Evolutionary conservation across 2,329 filamentous ascomycete genomes (phyloP), one percentile per base, ranked within the genome.

Genomic region (Talaromyces amestolkiae): DNA sequence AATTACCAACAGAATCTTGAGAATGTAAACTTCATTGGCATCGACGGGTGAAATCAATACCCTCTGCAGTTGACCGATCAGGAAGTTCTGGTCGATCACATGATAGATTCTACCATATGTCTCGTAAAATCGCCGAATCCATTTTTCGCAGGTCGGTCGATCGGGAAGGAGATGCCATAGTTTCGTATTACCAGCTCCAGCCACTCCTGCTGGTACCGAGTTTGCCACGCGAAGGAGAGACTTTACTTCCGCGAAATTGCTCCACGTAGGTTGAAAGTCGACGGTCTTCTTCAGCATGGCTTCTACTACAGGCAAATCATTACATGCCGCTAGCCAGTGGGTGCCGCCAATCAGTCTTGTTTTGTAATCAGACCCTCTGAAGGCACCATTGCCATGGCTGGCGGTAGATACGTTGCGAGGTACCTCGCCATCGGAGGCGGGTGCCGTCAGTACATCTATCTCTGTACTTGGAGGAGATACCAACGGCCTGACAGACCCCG

Each of bases 71-170:
- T 58, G 22, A 22, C 11, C 31, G 31, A 58, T 37, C 27, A 58
- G 31, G 53, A 35, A 39, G 31, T 37, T 58, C 31, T 58, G 53
- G 31, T 58, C 53, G 35, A 58, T 22, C 31, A 58, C 53, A 22
- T 58, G 31, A 31, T 58, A 58, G 9, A 58, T 37, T 58, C 53
- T 35, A 58, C 35, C 53, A 58, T 58, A 58, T 15, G 53, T 58
- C 53, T 58, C 31, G 37, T 31, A 35, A 37, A 33, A 58, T 39
- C 53, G 31, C 31, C 53, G 27, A 6, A 58, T 58, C 53, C 53
- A 58, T 31, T 17, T 22, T 37, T 58, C 35, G 53, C 53, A 58
- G 15, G 31, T 37, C 3, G 8, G 7, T 10, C 24, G 47, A 51
- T 51, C 47, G 15, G 47, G 47, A 31, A 51, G 47, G 22, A 51